A percentile compares a stretch with the other conserved stretches of the same genome.
Evolutionary conservation across 345 rosid genomes (phyloP).

Genomic region (Excoecaria cochinchinensis): DNA sequence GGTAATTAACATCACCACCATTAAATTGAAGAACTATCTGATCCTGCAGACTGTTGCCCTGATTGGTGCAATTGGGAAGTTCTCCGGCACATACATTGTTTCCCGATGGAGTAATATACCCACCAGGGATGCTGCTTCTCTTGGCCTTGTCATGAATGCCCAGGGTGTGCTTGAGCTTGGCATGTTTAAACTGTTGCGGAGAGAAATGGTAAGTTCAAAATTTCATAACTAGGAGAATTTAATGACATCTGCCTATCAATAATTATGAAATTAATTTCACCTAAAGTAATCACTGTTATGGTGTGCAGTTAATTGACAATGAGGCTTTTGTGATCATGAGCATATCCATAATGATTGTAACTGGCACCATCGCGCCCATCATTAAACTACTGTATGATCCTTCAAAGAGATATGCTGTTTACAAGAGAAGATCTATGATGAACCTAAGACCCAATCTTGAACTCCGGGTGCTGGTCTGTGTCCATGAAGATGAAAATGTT

Average conservation of each 20-base stretch:
- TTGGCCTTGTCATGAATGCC: slow-evolving; percentile 19
- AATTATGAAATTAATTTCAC: neutral
- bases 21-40: slow-evolving; percentile 5
- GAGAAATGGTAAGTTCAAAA: neutral
- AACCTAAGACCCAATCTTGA: slow-evolving; percentile 8
- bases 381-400: slow-evolving; percentile 23
- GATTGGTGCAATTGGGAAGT: slow-evolving; percentile 6
- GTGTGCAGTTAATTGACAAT: neutral
- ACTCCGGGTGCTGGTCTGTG: slow-evolving; percentile 18
- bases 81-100: slow-evolving; percentile 4
- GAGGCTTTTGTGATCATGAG: slow-evolving; percentile 11
- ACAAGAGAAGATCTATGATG: slow-evolving; percentile 11
- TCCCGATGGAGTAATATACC: slow-evolving; percentile 8
- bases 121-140: slow-evolving; percentile 3
- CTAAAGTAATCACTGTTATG: neutral
- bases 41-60: slow-evolving; percentile 14
- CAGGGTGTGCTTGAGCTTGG: slow-evolving; percentile 21
- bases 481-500: slow-evolving; percentile 17
- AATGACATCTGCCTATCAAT: neutral
- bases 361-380: slow-evolving; percentile 1
- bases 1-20: slow-evolving; percentile 1
- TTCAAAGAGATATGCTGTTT: slow-evolving; percentile 19
- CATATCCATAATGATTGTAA: slow-evolving; percentile 13
- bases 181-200: slow-evolving; percentile 20
- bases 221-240: neutral